phyloP scores from a whole-genome alignment of 2,329 filamentous ascomycete species.

The Berkeleyomyces rouxiae region DNA sequence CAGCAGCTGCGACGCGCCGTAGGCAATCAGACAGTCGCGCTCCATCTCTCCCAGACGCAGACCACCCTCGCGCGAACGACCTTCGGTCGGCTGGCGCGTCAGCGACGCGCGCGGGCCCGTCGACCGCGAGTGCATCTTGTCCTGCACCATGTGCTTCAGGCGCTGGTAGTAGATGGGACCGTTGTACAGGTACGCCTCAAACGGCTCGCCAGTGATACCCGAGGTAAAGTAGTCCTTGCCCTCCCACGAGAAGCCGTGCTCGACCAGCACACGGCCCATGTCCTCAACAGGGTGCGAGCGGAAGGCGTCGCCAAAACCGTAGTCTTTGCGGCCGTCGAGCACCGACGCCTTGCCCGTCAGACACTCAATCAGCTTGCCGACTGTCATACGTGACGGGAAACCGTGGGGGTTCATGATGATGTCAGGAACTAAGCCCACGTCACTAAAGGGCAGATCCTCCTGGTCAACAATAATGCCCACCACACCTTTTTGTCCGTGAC shows the following conservation, averaged over 20 bases:
- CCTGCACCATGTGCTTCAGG: conserved; percentile 98
- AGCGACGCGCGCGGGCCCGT: conserved; percentile 81
- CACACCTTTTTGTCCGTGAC: conserved; percentile 95
- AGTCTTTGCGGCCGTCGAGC: conserved; percentile 67
- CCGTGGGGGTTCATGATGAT: conserved; percentile 99
- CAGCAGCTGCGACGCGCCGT: conserved; percentile 82
- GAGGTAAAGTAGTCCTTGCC: conserved; percentile 95
- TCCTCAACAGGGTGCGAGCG: conserved; percentile 70
- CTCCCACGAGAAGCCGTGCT: conserved; percentile 86
- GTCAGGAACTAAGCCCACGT: conserved; percentile 79
- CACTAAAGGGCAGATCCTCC: conserved; percentile 91
- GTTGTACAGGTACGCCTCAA: conserved; percentile 95
- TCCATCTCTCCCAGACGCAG: conserved; percentile 96
- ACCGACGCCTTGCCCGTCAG: conserved; percentile 89
- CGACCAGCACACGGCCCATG: conserved; percentile 71
- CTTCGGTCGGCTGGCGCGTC: conserved; percentile 90
- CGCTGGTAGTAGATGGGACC: conserved; percentile 99
- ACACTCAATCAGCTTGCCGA: conserved; percentile 92
- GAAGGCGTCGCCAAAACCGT: conserved; percentile 69
- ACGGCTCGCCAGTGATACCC: conserved; percentile 82
- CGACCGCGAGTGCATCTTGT: conserved; percentile 96
- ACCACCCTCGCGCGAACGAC: conserved; percentile 81
- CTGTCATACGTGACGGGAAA: conserved; percentile 99
- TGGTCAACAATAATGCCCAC: conserved; percentile 93
- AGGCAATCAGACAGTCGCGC: conserved; percentile 92